Evolutionary conservation across 2,329 filamentous ascomycete genomes (phyloP).

Genomic region (Esteya vermicola): DNA sequence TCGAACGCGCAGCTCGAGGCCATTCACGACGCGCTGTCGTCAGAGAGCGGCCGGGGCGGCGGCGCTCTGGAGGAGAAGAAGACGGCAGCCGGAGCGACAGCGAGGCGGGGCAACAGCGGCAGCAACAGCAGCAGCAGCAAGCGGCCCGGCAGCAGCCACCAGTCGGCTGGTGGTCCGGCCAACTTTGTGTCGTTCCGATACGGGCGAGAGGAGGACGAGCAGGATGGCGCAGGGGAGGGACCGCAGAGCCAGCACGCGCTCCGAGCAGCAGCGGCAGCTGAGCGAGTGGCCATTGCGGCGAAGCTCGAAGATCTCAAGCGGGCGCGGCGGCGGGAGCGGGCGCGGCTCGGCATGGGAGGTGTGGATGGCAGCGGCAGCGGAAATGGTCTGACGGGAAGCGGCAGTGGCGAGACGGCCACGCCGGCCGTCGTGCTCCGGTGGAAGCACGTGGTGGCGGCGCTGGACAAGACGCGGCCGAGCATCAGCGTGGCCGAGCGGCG

Average conservation of each 20-base stretch:
- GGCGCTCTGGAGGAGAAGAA: too few relatives aligned
- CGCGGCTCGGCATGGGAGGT: conserved; percentile 8
- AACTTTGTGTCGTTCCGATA: conserved; percentile 78
- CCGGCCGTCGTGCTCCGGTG: conserved; percentile 34
- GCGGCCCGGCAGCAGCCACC: too few relatives aligned
- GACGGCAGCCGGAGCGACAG: neutral
- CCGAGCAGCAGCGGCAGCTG: conserved; percentile 45
- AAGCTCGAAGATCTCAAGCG: conserved; percentile 71
- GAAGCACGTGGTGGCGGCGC: conserved; percentile 66
- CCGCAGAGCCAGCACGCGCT: conserved; percentile 18
- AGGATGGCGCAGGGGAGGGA: conserved; percentile 11
- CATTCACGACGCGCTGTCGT: conserved; percentile 85
- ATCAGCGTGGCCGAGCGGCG: conserved; percentile 66
- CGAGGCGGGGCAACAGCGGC: neutral
- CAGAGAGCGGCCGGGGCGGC: too few relatives aligned
- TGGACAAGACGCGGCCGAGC: conserved; percentile 65
- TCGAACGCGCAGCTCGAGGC: conserved; percentile 96
- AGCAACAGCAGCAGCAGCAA: neutral
- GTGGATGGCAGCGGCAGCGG: conserved; percentile 7
- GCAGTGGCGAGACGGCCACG: conserved; percentile 6
- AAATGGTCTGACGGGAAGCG: too few relatives aligned
- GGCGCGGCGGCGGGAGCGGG: conserved; percentile 47
- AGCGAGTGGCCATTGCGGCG: conserved; percentile 64
- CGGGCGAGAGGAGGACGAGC: conserved; percentile 41
- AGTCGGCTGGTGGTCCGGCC: conserved; percentile 16